These are phyloP conservation scores for Trametes villosa DNA, from an alignment of 768 basidiomycete genomes.

Conservation along the genomic window DNA sequence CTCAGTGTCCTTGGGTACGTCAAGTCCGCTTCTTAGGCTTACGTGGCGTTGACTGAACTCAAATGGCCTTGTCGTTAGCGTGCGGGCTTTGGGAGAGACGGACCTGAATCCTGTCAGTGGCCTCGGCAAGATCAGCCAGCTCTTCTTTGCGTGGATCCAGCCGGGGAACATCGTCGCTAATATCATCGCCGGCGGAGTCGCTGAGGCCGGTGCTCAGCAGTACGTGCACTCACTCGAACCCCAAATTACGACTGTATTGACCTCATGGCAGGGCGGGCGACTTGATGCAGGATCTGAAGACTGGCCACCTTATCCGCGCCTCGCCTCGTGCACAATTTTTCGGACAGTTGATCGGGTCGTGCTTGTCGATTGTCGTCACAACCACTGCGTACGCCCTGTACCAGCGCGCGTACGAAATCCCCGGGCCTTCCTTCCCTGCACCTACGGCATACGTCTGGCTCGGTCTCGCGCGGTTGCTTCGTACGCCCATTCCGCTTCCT, in stretches of 20 bases:
- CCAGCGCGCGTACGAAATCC: conserved; percentile 84
- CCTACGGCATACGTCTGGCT: conserved; percentile 97
- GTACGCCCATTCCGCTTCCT: conserved; percentile 44
- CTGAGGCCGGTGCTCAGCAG: conserved; percentile 95
- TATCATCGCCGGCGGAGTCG: conserved; percentile 95
- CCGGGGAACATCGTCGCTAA: conserved; percentile 97
- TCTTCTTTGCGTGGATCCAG: conserved; percentile 93
- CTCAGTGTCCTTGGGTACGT: conserved; percentile 86
- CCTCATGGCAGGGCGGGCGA: conserved; percentile 76
- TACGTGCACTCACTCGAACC: conserved; percentile 39
- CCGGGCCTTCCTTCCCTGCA: conserved; percentile 93
- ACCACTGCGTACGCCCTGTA: conserved; percentile 88
- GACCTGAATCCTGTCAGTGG: conserved; percentile 93
- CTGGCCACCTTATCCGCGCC: conserved; percentile 89
- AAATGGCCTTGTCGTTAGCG: conserved; percentile 47
- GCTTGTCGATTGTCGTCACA: conserved; percentile 86
- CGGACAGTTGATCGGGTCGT: conserved; percentile 89
- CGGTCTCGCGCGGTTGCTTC: conserved; percentile 71
- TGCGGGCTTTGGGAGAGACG: conserved; percentile 94
- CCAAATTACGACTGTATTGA: background rate
- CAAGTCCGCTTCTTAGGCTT: background rate
- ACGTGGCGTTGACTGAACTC: background rate
- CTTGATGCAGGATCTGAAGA: conserved; percentile 98
- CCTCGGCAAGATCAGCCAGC: conserved; percentile 91
- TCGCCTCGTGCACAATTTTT: conserved; percentile 95